A percentile compares a stretch with the other conserved stretches of the same genome.
Conservation (phyloP, 2,329 filamentous ascomycete species). For the Aspergillus sp. region DNA sequence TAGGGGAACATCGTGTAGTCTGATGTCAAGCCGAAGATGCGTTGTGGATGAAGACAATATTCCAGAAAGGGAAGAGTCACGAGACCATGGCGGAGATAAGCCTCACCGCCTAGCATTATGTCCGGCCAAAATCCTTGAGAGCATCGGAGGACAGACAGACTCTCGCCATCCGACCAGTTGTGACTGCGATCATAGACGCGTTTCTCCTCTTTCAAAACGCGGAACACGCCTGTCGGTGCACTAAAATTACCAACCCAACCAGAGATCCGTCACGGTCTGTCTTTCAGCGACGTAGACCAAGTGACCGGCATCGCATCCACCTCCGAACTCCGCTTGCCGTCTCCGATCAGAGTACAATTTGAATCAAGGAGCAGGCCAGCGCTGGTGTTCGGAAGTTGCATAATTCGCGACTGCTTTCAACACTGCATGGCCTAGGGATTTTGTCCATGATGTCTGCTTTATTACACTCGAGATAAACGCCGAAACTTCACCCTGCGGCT, state of each 20-base stretch:
- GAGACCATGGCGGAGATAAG: conserved; percentile 4
- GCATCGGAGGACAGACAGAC: background rate
- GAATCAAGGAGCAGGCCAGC: conserved; percentile 1
- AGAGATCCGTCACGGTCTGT: background rate
- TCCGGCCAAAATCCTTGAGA: conserved; percentile 10
- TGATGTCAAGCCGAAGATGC: too few species aligned
- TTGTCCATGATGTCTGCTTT: conserved; percentile 9
- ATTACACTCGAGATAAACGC: conserved; percentile 4
- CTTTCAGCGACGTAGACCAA: background rate
- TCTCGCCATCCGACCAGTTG: conserved; percentile 3
- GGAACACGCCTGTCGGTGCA: background rate
- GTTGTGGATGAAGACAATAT: too few species aligned
- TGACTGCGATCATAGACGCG: background rate
- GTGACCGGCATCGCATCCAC: conserved; percentile 2
- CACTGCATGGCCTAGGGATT: background rate
- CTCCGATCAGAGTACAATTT: conserved; percentile 1
- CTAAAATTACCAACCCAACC: background rate
- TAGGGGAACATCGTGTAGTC: too few species aligned
- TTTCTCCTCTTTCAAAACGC: background rate
- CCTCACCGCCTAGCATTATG: conserved; percentile 11
- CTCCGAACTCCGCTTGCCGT: conserved; percentile 9
- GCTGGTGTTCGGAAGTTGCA: conserved; percentile 3
- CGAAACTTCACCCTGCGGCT: background rate
- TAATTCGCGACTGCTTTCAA: background rate
- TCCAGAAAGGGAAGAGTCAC: conserved; percentile 17